A percentile compares a stretch with the other conserved stretches of the same genome.
Evolutionary conservation across 2,329 filamentous ascomycete genomes (phyloP).

Genomic region (Calcarisporium arbuscula): DNA sequence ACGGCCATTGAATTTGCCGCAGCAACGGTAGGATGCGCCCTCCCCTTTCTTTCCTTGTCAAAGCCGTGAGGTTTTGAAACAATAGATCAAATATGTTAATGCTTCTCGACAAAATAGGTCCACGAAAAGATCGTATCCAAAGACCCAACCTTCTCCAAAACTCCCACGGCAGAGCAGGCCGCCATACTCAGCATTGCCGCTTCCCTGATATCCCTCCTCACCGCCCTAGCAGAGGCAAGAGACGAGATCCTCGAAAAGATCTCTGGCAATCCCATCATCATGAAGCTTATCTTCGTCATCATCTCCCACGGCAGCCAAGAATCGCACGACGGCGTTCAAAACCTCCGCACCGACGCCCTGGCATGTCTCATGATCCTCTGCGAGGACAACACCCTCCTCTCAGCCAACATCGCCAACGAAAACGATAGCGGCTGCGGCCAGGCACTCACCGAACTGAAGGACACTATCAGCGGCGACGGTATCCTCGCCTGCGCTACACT

Average conservation of each 20-base stretch:
- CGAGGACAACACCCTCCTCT: conserved; percentile 52
- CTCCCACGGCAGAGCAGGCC: conserved; percentile 46
- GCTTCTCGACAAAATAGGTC: conserved; percentile 25
- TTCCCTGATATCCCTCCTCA: conserved; percentile 47
- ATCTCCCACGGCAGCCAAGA: conserved; percentile 37
- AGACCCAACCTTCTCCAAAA: conserved; percentile 37
- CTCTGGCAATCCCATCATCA: conserved; percentile 40
- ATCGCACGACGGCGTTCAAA: conserved; percentile 33
- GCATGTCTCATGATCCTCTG: conserved; percentile 51
- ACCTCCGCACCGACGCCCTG: conserved; percentile 40
- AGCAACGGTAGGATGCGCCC: conserved; percentile 37
- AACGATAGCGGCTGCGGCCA: conserved; percentile 41
- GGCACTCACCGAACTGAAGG: conserved; percentile 41
- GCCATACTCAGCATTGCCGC: conserved; percentile 48
- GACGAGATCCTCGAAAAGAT: conserved; percentile 55
- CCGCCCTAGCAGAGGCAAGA: conserved; percentile 50
- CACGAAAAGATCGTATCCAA: conserved; percentile 35
- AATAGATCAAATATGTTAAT: neutral
- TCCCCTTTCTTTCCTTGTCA: neutral
- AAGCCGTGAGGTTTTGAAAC: neutral
- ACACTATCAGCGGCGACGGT: conserved; percentile 39
- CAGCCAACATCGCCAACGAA: conserved; percentile 46
- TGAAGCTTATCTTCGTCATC: conserved; percentile 49
- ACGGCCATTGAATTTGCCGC: conserved; percentile 53
- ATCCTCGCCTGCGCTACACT: conserved; percentile 55